Evolutionary conservation across 257 asterid genomes (phyloP), one percentile per base, ranked within the genome.

Genomic region (Marsdenia floribunda): DNA sequence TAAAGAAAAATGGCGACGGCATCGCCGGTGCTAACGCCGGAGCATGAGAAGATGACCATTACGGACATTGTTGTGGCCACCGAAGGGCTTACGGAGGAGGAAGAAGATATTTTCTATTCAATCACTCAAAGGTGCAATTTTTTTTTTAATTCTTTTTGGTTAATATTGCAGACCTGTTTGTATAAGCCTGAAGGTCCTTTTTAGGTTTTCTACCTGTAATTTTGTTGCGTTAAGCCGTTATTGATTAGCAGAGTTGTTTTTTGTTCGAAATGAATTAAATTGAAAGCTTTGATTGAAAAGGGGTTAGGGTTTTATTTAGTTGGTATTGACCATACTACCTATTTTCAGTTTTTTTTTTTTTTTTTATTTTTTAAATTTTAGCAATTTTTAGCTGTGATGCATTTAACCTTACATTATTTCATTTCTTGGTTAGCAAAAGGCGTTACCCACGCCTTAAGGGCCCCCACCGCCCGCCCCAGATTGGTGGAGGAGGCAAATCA

Each of bases 1-100:
- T 11, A 53, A 16, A 46, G 72, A 47, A 76, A 77, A 76, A 90
- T 91, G 97, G 82, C 85, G 86, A 92, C 88, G 90, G 89, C 81
- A 81, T 81, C 82, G 42, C 79, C 83, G 93, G 85, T 80, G 87
- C 90, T 84, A 86, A 83, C 93, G 82, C 96, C 93, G 76, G 99
- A 90, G 88, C 94, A 92, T 63, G 98, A 95, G 88, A 95, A 95
- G 90, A 86, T 80, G 52, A n/a, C n/a, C 70, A 85, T 95, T 69
- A 86, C 93, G 81, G 98, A 90, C 86, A 83, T 89, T 72, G 78
- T 97, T 71, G 82, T 83, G 24, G 82, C 94, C 77, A 88, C 97
- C 70, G 97, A 92, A 86, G 85, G 94, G 72, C 93, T 85, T 76
- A 85, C 96, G 72, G 90, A 89, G n/a, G n/a, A n/a, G 80, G 90